phyloP scores from a whole-genome alignment of 2,329 filamentous ascomycete species.

The Neurospora sp. region DNA sequence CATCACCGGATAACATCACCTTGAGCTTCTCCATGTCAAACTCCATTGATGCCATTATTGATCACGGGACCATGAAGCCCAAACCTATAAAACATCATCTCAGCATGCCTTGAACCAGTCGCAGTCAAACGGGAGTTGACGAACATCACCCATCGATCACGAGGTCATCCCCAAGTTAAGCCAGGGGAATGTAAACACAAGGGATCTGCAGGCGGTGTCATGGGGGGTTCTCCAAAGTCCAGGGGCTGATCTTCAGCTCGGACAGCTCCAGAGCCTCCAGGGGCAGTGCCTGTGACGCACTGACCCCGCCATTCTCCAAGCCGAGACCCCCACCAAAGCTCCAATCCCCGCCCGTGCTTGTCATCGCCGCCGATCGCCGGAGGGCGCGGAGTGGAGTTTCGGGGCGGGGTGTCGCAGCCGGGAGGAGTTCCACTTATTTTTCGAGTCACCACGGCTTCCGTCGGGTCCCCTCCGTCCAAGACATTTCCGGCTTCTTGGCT shows the following conservation, averaged over 20 bases:
- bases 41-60: background rate
- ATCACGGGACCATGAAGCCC: background rate
- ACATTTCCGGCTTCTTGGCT: background rate
- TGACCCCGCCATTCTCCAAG: background rate
- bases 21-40: background rate
- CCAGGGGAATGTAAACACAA: background rate
- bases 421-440: background rate
- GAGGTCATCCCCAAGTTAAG: background rate
- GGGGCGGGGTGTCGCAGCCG: background rate
- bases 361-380: background rate
- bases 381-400: background rate
- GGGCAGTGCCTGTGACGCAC: background rate
- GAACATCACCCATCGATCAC: background rate
- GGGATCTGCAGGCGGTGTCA: background rate
- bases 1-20: background rate
- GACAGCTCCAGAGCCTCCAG: background rate
- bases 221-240: background rate
- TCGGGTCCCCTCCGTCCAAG: background rate
- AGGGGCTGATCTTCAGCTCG: background rate
- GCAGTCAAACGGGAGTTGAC: background rate
- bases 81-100: background rate
- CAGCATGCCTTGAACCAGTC: background rate
- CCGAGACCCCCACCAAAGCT: background rate
- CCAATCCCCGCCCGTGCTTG: background rate
- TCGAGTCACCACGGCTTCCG: background rate